Conservation (phyloP, 2,329 filamentous ascomycete species). For the Diplodia scrobiculata region DNA sequence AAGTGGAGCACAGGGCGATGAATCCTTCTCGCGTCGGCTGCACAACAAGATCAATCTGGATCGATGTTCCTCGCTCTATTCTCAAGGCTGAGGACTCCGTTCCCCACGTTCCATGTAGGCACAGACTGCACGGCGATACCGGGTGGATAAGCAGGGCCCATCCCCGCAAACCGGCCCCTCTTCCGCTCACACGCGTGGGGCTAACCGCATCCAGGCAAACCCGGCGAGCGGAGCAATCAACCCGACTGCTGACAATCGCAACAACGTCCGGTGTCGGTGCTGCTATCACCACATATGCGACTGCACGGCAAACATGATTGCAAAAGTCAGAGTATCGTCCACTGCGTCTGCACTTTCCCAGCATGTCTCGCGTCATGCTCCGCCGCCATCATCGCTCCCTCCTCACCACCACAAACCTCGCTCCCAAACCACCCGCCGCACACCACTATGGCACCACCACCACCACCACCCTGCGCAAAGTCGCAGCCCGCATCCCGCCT, state of each 20-base stretch:
- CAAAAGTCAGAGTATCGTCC: background rate
- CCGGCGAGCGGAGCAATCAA: background rate
- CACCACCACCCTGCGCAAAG: background rate
- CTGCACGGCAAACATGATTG: background rate
- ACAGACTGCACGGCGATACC: background rate
- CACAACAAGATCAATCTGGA: background rate
- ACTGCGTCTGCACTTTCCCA: no score
- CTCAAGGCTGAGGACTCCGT: background rate
- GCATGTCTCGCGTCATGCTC: background rate
- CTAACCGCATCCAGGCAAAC: slow-evolving; percentile 7
- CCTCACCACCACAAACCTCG: background rate
- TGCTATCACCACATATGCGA: background rate
- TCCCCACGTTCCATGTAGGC: background rate
- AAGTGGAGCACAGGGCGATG: background rate
- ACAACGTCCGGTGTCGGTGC: slow-evolving; percentile 12
- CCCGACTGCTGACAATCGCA: slow-evolving; percentile 5
- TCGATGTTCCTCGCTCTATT: no score
- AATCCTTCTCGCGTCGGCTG: background rate
- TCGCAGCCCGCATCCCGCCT: slow-evolving; percentile 41
- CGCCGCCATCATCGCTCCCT: background rate
- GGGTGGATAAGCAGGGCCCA: background rate
- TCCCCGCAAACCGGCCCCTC: slow-evolving; percentile 8
- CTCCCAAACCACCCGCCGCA: background rate
- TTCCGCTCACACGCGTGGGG: background rate
- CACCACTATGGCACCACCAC: background rate